Base-by-base conservation (phyloP, 148 eudicot genomes). In the Persicaria maculosa region DNA sequence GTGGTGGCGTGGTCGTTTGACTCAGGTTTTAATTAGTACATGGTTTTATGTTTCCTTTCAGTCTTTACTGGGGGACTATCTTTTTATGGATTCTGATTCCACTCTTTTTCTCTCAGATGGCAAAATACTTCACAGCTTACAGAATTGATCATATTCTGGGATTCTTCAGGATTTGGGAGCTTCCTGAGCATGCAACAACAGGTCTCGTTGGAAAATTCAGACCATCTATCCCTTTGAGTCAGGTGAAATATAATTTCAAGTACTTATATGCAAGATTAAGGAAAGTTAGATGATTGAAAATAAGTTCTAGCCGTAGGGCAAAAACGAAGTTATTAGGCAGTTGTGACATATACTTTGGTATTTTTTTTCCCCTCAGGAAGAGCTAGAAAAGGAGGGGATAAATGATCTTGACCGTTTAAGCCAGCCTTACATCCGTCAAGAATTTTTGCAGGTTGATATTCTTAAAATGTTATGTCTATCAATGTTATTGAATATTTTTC, bases 151-250 rank as follows among this genome's bases (percentile, higher is more conserved):
- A 94, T 52, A 83, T 94, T 77, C 76, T 94, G 85, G 98, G 98
- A 50, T 94, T 94, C 96, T 94, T 94, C 81, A 89, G 98, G 83
- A 94, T 94, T 74, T 94, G 98, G 98, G 97, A 94, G 85, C 93
- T 94, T 72, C 98, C 98, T 17, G 96, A 90, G 43, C 97, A 94
- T 88, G 88, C 98, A 68, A 68, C 85, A 86, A 94, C 98, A 14
- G 98, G 98, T 77, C 90, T 91, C 25, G 92, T 93, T 78, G 98
- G 98, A 73, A 94, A 94, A 82, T 94, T 94, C 68, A 81, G 98
- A 68, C 98, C 98, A 31, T 94, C 98, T 68, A 91, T 94, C 47
- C 93, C 98, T 80, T 78, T 94, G 50, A 91, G 93, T 74, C 90
- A 94, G 96, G 98, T 92, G 73, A 17, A 50, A 1, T 68, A 47